Evolutionary conservation across 176 grass and related monocot genomes (phyloP).

Genomic region (Aegilops umbellulata): DNA sequence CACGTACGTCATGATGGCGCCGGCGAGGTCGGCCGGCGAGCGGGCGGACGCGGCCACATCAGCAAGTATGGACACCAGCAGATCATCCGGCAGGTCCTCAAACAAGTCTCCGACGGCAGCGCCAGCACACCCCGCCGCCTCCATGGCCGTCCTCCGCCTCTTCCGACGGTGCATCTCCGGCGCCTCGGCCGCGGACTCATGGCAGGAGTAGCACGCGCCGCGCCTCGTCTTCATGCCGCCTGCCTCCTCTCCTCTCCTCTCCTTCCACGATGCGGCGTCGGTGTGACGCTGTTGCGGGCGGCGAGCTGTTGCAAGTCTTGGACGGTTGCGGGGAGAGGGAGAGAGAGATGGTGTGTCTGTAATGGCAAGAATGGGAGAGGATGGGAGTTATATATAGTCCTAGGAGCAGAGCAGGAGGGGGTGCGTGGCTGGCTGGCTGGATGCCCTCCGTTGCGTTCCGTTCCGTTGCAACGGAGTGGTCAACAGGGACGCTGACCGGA

Average conservation of each 20-base stretch:
- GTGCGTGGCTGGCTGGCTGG: not conserved
- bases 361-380: conserved; percentile 30
- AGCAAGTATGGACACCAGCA: conserved; percentile 62
- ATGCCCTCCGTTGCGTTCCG: not conserved
- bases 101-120: conserved; percentile 39
- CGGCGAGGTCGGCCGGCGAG: conserved; percentile 60
- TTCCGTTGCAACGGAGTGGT: conserved; percentile 34
- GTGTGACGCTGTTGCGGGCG: conserved; percentile 2
- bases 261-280: not conserved
- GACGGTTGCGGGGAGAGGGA: not conserved
- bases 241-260: not conserved
- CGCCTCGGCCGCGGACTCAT: not conserved
- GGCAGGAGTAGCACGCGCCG: conserved; percentile 31
- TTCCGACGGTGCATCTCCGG: conserved; percentile 22
- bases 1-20: conserved; percentile 60
- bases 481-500: conserved; percentile 52
- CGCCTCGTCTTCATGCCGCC: conserved; percentile 51
- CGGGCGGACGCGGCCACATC: conserved; percentile 54
- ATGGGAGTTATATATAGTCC: conserved; percentile 30
- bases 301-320: not conserved
- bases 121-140: not conserved
- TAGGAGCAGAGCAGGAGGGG: not conserved
- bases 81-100: conserved; percentile 64
- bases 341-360: not conserved
- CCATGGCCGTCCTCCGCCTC: conserved; percentile 29